A percentile compares a stretch with the other conserved stretches of the same genome.
These are phyloP conservation scores for Penstemon barbatus DNA, from an alignment of 257 asterid genomes.

Conservation along the genomic window DNA sequence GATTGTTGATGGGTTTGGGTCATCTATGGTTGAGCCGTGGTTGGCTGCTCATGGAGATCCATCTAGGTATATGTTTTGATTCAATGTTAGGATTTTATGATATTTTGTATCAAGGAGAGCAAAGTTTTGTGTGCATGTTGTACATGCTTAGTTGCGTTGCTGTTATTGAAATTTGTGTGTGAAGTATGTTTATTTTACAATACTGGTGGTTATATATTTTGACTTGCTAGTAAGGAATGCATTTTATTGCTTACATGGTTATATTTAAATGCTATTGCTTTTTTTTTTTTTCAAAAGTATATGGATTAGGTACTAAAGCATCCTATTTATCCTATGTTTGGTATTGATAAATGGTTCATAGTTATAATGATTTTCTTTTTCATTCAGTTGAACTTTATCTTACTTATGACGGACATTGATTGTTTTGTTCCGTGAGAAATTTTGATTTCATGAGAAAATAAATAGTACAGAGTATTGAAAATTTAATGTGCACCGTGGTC, in stretches of 20 bases:
- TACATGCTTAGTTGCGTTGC: constrained; percentile 11
- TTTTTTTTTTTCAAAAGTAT: neutral
- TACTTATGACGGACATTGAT: neutral
- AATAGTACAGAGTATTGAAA: too few relatives aligned
- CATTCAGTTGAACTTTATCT: neutral
- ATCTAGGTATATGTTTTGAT: constrained; percentile 52
- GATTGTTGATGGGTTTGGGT: constrained; percentile 77
- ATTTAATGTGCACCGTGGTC: neutral
- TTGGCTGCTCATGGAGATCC: constrained; percentile 89
- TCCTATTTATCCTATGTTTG: neutral
- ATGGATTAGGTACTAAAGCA: constrained; percentile 3
- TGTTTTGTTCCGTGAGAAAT: constrained; percentile 4
- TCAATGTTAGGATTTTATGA: neutral
- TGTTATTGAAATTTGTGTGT: neutral
- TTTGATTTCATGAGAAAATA: neutral
- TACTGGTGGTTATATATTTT: neutral
- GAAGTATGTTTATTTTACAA: neutral
- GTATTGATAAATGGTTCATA: neutral
- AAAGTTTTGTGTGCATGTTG: neutral
- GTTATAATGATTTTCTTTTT: neutral
- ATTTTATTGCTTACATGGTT: neutral
- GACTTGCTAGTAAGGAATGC: constrained; percentile 12
- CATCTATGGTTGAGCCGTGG: constrained; percentile 77
- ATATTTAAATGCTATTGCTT: constrained; percentile 11
- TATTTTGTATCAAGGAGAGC: neutral